phyloP scores from a whole-genome alignment of 495 filamentous ascomycete species.

The Margaritispora aquatica region DNA sequence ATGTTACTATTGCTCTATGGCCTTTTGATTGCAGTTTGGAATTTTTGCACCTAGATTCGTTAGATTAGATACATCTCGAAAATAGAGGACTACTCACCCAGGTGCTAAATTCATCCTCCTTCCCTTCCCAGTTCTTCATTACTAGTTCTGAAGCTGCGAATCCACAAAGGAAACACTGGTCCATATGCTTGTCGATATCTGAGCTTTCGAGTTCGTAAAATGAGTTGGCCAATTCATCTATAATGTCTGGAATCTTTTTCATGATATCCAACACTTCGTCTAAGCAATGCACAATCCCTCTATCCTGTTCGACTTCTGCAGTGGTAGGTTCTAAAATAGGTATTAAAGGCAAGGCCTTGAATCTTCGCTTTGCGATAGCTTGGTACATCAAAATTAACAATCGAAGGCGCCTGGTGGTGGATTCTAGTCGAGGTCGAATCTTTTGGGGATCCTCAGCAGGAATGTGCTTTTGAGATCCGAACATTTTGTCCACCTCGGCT shows the following conservation, averaged over 20 bases:
- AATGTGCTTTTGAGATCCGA: slow-evolving; percentile 46
- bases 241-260: slow-evolving; percentile 35
- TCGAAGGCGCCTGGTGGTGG: slow-evolving; percentile 47
- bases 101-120: slow-evolving; percentile 25
- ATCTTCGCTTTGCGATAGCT: slow-evolving; percentile 52
- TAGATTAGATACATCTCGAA: neutral
- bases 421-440: slow-evolving; percentile 51
- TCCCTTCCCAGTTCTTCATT: slow-evolving; percentile 22
- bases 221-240: slow-evolving; percentile 39
- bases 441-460: slow-evolving; percentile 47
- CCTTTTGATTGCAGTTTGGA: slow-evolving; percentile 20
- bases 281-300: slow-evolving; percentile 16
- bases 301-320: neutral
- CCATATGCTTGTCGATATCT: slow-evolving; percentile 23
- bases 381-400: slow-evolving; percentile 52
- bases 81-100: slow-evolving; percentile 20
- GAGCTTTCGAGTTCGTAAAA: slow-evolving; percentile 34
- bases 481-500: slow-evolving; percentile 46
- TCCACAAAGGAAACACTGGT: slow-evolving; percentile 21
- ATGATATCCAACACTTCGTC: slow-evolving; percentile 34
- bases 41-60: slow-evolving; percentile 18
- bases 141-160: slow-evolving; percentile 17
- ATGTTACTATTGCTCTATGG: neutral
- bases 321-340: slow-evolving; percentile 14
- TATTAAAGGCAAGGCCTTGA: slow-evolving; percentile 40